Evolutionary conservation across 345 rosid species (phyloP).

Genomic region (Euphorbia pulcherrima): DNA sequence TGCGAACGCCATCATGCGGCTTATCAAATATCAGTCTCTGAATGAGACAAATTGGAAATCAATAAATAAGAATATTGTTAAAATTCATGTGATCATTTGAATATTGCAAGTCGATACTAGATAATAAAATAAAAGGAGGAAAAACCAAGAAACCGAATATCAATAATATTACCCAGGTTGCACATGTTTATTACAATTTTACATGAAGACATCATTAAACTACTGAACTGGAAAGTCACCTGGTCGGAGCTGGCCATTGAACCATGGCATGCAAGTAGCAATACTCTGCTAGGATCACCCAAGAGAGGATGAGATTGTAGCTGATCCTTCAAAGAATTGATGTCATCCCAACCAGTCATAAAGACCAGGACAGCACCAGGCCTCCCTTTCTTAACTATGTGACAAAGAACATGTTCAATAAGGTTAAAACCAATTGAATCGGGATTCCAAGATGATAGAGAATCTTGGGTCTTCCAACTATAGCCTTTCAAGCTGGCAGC

Average conservation of each 20-base stretch:
- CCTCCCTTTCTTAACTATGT: constrained; percentile 64
- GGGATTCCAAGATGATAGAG: constrained; percentile 87
- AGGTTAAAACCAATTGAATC: constrained; percentile 92
- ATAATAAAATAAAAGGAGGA: not conserved
- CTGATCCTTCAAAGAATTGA: constrained; percentile 78
- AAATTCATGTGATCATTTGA: not conserved
- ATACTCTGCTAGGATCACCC: constrained; percentile 64
- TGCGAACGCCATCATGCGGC: constrained; percentile 73
- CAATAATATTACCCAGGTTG: not conserved
- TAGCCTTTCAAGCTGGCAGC: constrained; percentile 64
- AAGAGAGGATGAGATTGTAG: constrained; percentile 59
- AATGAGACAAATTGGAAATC: constrained; percentile 20
- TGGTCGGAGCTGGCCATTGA: constrained; percentile 96
- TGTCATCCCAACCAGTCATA: constrained; percentile 98
- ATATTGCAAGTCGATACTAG: not conserved
- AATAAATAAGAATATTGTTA: constrained; percentile 9
- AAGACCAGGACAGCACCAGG: constrained; percentile 86
- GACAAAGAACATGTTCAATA: constrained; percentile 59
- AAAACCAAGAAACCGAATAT: not conserved
- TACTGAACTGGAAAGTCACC: constrained; percentile 36
- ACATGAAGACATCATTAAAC: not conserved
- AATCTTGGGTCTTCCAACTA: constrained; percentile 56
- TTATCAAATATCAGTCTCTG: constrained; percentile 89
- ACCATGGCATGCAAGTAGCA: constrained; percentile 90
- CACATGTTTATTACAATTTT: not conserved